These are phyloP conservation scores for Globisporangium carolinianum DNA, from an alignment of 352 stramenopile species.

Conservation along the genomic window DNA sequence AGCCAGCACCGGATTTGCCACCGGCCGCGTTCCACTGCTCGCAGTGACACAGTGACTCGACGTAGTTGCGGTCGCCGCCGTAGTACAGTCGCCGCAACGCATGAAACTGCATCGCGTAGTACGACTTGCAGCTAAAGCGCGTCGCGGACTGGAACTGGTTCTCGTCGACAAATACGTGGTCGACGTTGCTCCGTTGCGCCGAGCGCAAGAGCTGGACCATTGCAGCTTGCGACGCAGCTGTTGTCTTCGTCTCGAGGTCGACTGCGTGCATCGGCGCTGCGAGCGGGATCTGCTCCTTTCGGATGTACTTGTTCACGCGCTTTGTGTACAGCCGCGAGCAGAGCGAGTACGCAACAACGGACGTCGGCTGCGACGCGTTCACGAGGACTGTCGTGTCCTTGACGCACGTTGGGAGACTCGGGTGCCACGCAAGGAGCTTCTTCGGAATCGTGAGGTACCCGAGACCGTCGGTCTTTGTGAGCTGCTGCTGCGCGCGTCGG, in stretches of 20 bases:
- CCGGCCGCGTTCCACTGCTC: slow-evolving; percentile 81
- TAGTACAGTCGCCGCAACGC: slow-evolving; percentile 79
- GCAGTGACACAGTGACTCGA: slow-evolving; percentile 83
- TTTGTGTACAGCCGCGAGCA: slow-evolving; percentile 80
- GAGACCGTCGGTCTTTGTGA: slow-evolving; percentile 48
- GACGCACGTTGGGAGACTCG: slow-evolving; percentile 59
- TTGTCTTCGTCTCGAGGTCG: slow-evolving; percentile 16
- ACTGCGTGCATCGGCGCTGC: slow-evolving; percentile 27
- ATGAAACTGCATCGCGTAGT: slow-evolving; percentile 88
- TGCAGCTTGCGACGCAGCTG: slow-evolving; percentile 8
- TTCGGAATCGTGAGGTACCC: slow-evolving; percentile 77
- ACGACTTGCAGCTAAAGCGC: slow-evolving; percentile 84
- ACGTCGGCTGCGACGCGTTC: slow-evolving; percentile 75
- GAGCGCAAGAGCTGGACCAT: slow-evolving; percentile 71
- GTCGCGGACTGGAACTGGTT: slow-evolving; percentile 78
- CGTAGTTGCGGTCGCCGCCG: slow-evolving; percentile 77
- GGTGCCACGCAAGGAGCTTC: slow-evolving; percentile 74
- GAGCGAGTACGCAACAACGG: slow-evolving; percentile 79
- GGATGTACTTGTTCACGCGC: slow-evolving; percentile 68
- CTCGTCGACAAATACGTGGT: slow-evolving; percentile 82
- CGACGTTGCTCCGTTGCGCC: slow-evolving; percentile 69
- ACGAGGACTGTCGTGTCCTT: slow-evolving; percentile 74
- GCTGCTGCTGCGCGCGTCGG: slow-evolving; percentile 52
- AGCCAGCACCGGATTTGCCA: slow-evolving; percentile 82
- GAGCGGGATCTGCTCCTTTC: slow-evolving; percentile 35